Evolutionary conservation across 441 rosid genomes (phyloP).

Genomic region (Biscutella laevigata): DNA sequence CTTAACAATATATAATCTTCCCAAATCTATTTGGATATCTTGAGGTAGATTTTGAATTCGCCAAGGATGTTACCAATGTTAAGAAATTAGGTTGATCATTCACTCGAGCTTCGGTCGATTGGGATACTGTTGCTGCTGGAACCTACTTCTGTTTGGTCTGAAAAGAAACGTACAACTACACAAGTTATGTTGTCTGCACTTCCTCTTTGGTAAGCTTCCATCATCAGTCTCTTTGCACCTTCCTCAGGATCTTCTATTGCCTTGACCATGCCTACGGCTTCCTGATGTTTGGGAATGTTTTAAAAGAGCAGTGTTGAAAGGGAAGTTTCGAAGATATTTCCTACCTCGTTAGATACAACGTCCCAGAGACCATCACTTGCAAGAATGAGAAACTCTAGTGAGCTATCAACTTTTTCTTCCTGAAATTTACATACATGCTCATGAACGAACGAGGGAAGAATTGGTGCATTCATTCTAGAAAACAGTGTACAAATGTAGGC

Average conservation of each 20-base stretch:
- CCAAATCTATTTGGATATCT: not conserved
- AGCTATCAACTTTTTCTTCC: slow-evolving; percentile 85
- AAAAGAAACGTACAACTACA: slow-evolving; percentile 77
- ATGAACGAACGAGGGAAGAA: not conserved
- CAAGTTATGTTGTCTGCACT: slow-evolving; percentile 97
- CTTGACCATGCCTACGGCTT: slow-evolving; percentile 78
- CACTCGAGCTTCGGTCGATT: slow-evolving; percentile 16
- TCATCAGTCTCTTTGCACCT: slow-evolving; percentile 75
- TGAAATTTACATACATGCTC: slow-evolving; percentile 29
- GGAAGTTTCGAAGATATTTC: not conserved
- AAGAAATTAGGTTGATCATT: slow-evolving; percentile 21
- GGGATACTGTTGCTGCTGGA: slow-evolving; percentile 25
- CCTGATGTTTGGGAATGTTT: slow-evolving; percentile 33
- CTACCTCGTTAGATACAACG: slow-evolving; percentile 89
- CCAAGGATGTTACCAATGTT: slow-evolving; percentile 8
- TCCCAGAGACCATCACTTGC: slow-evolving; percentile 99
- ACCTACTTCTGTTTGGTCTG: slow-evolving; percentile 37
- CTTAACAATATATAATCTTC: slow-evolving; percentile 17
- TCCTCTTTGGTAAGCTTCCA: slow-evolving; percentile 84
- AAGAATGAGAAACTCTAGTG: slow-evolving; percentile 91
- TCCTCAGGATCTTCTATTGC: slow-evolving; percentile 67
- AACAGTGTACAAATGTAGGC: not conserved
- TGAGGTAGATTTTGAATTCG: not conserved
- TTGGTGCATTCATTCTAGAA: not conserved
- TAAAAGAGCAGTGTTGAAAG: not conserved